Base-by-base conservation (phyloP, 495 filamentous ascomycete genomes). In the Thozetella sp. region DNA sequence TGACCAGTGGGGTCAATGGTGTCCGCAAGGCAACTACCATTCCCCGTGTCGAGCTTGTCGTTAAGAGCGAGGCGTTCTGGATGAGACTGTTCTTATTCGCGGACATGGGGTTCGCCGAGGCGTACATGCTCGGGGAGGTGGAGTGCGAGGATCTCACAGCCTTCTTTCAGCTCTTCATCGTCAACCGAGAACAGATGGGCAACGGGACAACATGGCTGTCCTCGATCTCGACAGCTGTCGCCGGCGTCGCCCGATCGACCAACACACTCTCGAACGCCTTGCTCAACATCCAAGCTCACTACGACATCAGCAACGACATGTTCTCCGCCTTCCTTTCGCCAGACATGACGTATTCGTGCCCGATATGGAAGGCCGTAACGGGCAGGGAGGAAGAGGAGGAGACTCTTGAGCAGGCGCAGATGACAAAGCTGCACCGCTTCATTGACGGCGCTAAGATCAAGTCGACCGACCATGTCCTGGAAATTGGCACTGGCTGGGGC, bases 311-410 rank as follows among this genome's bases (percentile, higher is more conserved):
- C 62, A 91, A 92, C 68, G 81, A 83, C 23, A 86, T 91, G 79
- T 91, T 92, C 61, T 80, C 86, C 9, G 85, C 88, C 2, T 91
- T 91, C 56, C 76, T 92, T 23, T 90, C 88, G 0, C 71, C 79
- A 2, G 89, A 91, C 60, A 90, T 92, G 87, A 91, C 88, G 12
- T 92, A 91, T 64, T 90, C 86, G 2, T 90, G 89, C 62, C 86
- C 88, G 0, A 88, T 91, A 53, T 91, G 88, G 87, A 75, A 75
- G 24, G 70, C 72, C 2, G 34, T 34, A 17, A n/a, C 25, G 0
- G 48, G 23, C 23, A 48, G 13, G 2, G 46, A 26, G 59, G 63
- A 60, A 66, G 75, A 48, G 37, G 69, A 77, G 46, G 86, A 91
- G 60, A 77, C 74, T 9, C 74, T 90, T 0, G 78, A 88, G 63